Evolutionary conservation across 352 stramenopile genomes (phyloP), one percentile per base, ranked within the genome.

Genomic region (Halophytophthora batemanensis): DNA sequence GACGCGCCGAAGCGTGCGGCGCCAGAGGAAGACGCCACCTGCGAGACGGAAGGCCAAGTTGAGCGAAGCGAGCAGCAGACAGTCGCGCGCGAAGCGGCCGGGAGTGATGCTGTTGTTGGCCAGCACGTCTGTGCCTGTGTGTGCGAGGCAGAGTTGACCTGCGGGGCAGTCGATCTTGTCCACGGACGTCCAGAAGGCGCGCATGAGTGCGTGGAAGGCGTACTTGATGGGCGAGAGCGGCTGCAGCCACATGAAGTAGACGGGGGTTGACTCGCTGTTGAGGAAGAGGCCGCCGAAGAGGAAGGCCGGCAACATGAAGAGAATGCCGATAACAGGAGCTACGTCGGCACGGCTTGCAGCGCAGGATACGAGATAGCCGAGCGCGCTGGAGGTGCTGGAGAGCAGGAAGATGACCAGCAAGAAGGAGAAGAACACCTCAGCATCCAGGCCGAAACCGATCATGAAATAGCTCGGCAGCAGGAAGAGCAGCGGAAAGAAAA

Each of bases 151-250:
- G 34, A 33, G 41, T 18, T 45, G 18, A 11, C 28, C 33, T 17
- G 22, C 37, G 25, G 55, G 38, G 44, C 66, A 73, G 14, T 44
- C 44, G 54, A 76, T 76, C 28, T 23, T 25, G 12, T 50, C 15
- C 7, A 75, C 53, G 25, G 28, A 37, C 31, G 19, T 61, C 66
- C 62, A 75, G 49, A 65, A 72, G 22, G 54, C 59, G 18, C 66
- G 62, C 61, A 71, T 72, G 54, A 75, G 54, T 54, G 18, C 66
- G 62, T 56, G 68, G 70, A 50, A 75, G 39, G 40, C 42, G 56
- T 74, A 71, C 43, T 68, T 70, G 41, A 74, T 71, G n/a, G 61
- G 61, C 37, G 64, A 71, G 29, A 74, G 58, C 28, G 56, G 44
- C 46, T 67, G 56, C n/a, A 74, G 45, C 64, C 64, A 74, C 38